Conservation (phyloP, 1,284 basidiomycete species). For the Tranzscheliella williamsii region DNA sequence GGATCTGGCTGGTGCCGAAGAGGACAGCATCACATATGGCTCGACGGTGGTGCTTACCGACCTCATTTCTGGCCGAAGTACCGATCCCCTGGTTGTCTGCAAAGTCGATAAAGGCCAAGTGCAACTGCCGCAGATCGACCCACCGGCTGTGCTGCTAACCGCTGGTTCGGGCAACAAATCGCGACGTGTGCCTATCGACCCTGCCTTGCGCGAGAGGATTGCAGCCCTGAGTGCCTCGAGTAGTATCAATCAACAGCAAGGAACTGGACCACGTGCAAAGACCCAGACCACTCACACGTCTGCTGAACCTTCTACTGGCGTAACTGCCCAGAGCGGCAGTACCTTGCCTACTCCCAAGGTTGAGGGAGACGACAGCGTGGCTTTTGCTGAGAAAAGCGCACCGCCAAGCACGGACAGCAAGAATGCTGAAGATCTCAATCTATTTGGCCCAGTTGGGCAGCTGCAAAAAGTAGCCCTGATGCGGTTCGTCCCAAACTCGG, state of each 20-base stretch:
- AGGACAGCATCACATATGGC: constrained; percentile 75
- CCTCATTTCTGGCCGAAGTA: constrained; percentile 78
- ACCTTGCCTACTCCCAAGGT: background rate
- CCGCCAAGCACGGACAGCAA: background rate
- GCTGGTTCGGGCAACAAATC: constrained; percentile 34
- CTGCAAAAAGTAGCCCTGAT: constrained; percentile 94
- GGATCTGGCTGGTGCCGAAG: constrained; percentile 35
- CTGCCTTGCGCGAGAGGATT: constrained; percentile 25
- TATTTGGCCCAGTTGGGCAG: constrained; percentile 85
- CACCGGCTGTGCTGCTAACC: constrained; percentile 16
- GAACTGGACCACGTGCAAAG: background rate
- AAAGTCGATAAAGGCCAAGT: constrained; percentile 88
- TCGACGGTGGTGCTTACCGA: constrained; percentile 84
- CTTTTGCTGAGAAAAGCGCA: no score
- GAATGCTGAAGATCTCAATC: constrained; percentile 39
- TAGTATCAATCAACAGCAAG: background rate
- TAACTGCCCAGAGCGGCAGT: background rate
- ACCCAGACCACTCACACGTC: background rate
- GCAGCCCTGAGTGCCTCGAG: constrained; percentile 3
- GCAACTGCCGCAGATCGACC: constrained; percentile 35
- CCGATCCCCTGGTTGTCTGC: constrained; percentile 82
- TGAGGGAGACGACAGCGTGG: background rate
- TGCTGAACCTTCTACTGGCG: background rate
- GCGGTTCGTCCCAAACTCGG: constrained; percentile 64
- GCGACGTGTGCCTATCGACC: constrained; percentile 20